Conservation (phyloP, 2,329 filamentous ascomycete genomes). For the Mariannaea elegans region DNA sequence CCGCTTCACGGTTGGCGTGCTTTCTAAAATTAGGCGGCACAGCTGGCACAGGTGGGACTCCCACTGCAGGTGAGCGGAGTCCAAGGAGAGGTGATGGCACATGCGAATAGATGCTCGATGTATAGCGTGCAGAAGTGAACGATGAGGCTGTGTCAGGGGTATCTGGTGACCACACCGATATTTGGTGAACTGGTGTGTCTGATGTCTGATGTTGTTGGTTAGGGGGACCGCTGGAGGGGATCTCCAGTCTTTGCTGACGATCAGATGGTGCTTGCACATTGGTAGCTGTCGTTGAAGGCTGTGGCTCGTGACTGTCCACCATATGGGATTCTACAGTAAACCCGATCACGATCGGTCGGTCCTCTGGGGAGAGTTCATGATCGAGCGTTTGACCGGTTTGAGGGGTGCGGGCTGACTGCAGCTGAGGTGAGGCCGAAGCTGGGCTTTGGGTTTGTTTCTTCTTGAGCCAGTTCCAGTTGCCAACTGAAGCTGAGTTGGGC, state of each 20-base stretch:
- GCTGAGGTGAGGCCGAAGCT: slow-evolving; percentile 38
- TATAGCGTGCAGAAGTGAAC: slow-evolving; percentile 52
- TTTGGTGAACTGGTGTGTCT: slow-evolving; percentile 44
- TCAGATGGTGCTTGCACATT: slow-evolving; percentile 47
- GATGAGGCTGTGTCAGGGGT: slow-evolving; percentile 61
- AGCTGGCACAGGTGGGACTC: slow-evolving; percentile 68
- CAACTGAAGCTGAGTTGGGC: slow-evolving; percentile 62
- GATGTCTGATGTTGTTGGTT: slow-evolving; percentile 23
- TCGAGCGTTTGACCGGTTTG: slow-evolving; percentile 39
- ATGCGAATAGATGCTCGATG: slow-evolving; percentile 71
- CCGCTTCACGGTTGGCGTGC: slow-evolving; percentile 49
- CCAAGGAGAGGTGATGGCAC: slow-evolving; percentile 50
- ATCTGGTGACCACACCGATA: slow-evolving; percentile 69
- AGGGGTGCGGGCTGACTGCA: slow-evolving; percentile 31
- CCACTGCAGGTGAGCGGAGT: slow-evolving; percentile 29
- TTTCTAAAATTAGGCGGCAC: slow-evolving; percentile 58
- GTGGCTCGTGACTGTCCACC: slow-evolving; percentile 46
- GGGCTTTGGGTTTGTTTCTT: slow-evolving; percentile 47
- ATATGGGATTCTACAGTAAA: slow-evolving; percentile 67
- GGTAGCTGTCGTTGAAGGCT: slow-evolving; percentile 59
- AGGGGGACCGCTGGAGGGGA: slow-evolving; percentile 10
- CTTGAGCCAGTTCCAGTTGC: slow-evolving; percentile 66
- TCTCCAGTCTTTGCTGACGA: slow-evolving; percentile 18
- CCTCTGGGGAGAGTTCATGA: slow-evolving; percentile 70
- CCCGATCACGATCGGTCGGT: slow-evolving; percentile 78